Conservation (phyloP, 768 basidiomycete species). For the Dendrothele bispora region DNA sequence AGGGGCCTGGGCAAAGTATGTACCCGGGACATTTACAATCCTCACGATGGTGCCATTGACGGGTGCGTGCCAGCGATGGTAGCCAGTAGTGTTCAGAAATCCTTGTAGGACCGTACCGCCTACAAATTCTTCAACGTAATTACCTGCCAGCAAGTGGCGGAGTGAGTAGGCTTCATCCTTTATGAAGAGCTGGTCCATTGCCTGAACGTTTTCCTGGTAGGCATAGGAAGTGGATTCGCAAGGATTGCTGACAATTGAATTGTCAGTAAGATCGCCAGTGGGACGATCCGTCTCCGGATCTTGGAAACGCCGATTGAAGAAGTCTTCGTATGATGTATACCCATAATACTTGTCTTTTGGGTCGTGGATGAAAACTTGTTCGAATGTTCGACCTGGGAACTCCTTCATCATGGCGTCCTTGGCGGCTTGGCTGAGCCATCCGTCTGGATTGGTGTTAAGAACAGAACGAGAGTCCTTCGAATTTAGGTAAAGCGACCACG, state of each 20-base stretch:
- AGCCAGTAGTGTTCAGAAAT: conserved; percentile 43
- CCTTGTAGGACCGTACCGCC: conserved; percentile 45
- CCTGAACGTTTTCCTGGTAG: conserved; percentile 29
- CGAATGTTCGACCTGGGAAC: conserved; percentile 17
- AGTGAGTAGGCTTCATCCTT: conserved; percentile 52
- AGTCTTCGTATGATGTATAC: conserved; percentile 38
- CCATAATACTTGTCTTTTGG: conserved; percentile 34
- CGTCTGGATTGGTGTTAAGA: neutral
- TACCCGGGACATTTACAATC: conserved; percentile 38
- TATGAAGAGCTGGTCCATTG: conserved; percentile 44
- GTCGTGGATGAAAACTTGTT: conserved; percentile 14
- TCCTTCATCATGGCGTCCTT: conserved; percentile 18
- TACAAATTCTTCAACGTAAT: conserved; percentile 37
- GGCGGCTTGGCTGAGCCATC: neutral
- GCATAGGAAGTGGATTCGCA: conserved; percentile 45
- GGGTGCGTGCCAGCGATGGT: conserved; percentile 55
- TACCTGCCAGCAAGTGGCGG: conserved; percentile 38
- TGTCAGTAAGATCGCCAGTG: conserved; percentile 16
- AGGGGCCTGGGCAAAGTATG: conserved; percentile 34
- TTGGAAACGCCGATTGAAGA: conserved; percentile 39
- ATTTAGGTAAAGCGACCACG: neutral
- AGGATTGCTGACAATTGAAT: conserved; percentile 34
- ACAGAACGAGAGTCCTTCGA: neutral
- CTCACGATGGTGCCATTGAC: conserved; percentile 33
- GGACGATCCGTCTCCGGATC: conserved; percentile 32